These are phyloP conservation scores for Rickenella mellea DNA, from an alignment of 768 basidiomycete genomes.

Conservation along the genomic window DNA sequence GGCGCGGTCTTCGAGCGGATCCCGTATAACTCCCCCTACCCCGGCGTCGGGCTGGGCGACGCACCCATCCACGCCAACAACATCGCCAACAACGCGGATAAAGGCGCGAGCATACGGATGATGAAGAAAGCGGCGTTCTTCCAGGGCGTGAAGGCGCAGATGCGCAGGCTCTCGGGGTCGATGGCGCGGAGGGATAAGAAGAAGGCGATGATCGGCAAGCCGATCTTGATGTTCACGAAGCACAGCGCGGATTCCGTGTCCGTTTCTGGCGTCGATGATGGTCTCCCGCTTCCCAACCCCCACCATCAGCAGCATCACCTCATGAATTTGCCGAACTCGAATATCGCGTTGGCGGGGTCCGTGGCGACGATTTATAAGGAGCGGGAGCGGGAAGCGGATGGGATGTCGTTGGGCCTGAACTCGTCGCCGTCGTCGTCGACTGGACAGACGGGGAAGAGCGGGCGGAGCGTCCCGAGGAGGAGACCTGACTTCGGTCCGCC, in stretches of 20 bases:
- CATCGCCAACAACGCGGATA: no score
- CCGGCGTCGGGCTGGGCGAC: no score
- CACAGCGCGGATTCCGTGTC: background rate
- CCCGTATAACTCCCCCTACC: no score
- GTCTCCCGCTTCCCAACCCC: background rate
- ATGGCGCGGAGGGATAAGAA: no score
- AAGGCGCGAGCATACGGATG: no score
- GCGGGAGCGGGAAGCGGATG: background rate
- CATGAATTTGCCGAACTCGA: background rate
- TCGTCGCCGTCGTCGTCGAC: background rate
- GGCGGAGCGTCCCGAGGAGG: conserved; percentile 55
- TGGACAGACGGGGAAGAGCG: conserved; percentile 38
- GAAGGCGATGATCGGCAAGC: background rate
- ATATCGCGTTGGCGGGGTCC: no score
- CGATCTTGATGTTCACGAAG: background rate
- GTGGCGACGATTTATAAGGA: no score
- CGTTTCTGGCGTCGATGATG: background rate
- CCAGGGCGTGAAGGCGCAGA: no score
- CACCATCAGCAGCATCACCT: background rate
- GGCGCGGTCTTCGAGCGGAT: no score
- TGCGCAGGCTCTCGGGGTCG: no score
- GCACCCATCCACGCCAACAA: no score
- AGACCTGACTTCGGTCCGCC: conserved; percentile 64
- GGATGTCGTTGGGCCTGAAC: background rate
- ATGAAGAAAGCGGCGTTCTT: no score